Evolutionary conservation across 2,329 filamentous ascomycete genomes (phyloP), one percentile per base, ranked within the genome.

Genomic region (Hansfordia pulvinata): DNA sequence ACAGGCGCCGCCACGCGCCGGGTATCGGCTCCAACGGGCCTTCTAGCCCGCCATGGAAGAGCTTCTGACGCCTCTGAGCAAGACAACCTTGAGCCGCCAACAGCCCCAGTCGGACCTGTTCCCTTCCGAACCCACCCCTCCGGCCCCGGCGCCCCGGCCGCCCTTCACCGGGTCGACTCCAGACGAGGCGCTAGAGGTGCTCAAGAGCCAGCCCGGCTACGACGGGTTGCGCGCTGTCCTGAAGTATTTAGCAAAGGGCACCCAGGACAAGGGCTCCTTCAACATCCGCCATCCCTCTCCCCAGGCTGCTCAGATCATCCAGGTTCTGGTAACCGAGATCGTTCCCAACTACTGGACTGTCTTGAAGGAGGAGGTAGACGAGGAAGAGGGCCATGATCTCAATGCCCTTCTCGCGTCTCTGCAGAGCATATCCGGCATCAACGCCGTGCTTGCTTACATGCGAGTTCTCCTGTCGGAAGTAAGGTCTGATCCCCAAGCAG

Each of bases 271-370:
- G 2, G 33, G 35, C 8, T 32, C 34, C 4, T 71, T 78, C 42
- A 65, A 68, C 37, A 62, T 88, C 26, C 58, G 62, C 23, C 49
- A 58, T 3, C 76, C 83, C 4, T 67, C 67, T 17, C 75, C 86
- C 2, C 56, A 71, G 33, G 69, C 74, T 30, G 74, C 83, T 12
- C 80, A 85, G 39, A 69, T 94, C 17, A 60, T 88, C 27, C 76
- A 85, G 43, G 56, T 70, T 3, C 55, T 98, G 19, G 72, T 92
- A 31, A 75, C 68, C 10, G 69, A 75, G 17, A 85, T 80, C 15
- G 58, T 84, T 6, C 80, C 82, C 2, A 81, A 86, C 44, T 93
- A 88, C 51, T 96, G 90, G 88, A 46, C 60, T 3, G 42, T 71
- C 7, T 44, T 88, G 10, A 53, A 59, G 19, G 63, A 68, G 30